A percentile compares a stretch with the other conserved stretches of the same genome.
Evolutionary conservation across 2,329 filamentous ascomycete genomes (phyloP).

Genomic region (Cladosporium sp.): DNA sequence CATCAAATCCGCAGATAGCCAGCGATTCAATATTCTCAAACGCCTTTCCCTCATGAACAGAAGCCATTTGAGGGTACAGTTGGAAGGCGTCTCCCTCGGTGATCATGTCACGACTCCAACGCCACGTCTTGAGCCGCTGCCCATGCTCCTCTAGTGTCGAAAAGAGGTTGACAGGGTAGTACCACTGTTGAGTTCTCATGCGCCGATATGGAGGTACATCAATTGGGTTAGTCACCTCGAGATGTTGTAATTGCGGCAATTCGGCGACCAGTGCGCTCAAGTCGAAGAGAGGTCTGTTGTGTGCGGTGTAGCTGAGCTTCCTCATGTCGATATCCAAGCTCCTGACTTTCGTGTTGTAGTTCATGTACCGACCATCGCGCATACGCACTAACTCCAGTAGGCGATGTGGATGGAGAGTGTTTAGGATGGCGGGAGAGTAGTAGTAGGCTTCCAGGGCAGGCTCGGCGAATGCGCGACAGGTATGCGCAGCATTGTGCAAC

Average conservation of each 20-base stretch:
- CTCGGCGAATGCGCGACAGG: slow-evolving; percentile 30
- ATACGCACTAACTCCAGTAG: slow-evolving; percentile 27
- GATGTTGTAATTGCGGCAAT: slow-evolving; percentile 61
- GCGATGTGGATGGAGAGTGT: slow-evolving; percentile 27
- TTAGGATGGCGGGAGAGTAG: slow-evolving; percentile 26
- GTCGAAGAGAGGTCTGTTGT: slow-evolving; percentile 51
- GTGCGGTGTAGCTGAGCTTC: slow-evolving; percentile 51
- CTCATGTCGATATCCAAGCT: slow-evolving; percentile 65
- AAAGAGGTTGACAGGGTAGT: slow-evolving; percentile 63
- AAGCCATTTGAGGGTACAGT: slow-evolving; percentile 25
- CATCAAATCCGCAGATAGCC: slow-evolving; percentile 47
- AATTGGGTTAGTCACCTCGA: slow-evolving; percentile 67
- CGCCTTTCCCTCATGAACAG: slow-evolving; percentile 32
- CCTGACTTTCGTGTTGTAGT: slow-evolving; percentile 68
- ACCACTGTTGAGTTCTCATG: slow-evolving; percentile 54
- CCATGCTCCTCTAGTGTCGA: slow-evolving; percentile 51
- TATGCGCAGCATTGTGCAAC: slow-evolving; percentile 30
- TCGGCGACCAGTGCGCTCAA: slow-evolving; percentile 56
- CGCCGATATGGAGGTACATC: slow-evolving; percentile 65
- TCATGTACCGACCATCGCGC: slow-evolving; percentile 33
- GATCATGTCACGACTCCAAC: slow-evolving; percentile 46
- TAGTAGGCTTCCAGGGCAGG: slow-evolving; percentile 36
- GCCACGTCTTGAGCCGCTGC: slow-evolving; percentile 46
- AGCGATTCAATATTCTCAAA: slow-evolving; percentile 56
- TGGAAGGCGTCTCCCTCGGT: slow-evolving; percentile 26